Conservation (phyloP, 75 land plant genomes). For the Pinus albicaulis region DNA sequence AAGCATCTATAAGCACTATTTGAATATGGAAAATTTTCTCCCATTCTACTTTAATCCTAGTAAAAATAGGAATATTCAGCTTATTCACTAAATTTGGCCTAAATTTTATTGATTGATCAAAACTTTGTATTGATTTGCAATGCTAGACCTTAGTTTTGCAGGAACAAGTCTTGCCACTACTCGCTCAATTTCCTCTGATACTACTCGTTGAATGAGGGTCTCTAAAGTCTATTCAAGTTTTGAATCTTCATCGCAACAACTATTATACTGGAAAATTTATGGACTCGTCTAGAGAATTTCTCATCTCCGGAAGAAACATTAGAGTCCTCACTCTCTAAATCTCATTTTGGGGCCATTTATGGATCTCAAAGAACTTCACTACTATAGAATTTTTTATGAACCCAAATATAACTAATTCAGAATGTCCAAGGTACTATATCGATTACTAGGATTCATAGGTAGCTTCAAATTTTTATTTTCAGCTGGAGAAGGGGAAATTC, state of each 20-base stretch:
- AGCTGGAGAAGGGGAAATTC: no score
- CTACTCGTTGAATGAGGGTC: conserved; percentile 1
- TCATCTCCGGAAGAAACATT: background rate
- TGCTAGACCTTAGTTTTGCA: background rate
- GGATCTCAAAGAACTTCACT: background rate
- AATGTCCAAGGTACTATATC: no score
- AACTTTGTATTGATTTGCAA: conserved; percentile 21
- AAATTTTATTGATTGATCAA: conserved; percentile 19
- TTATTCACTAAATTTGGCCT: conserved; percentile 28
- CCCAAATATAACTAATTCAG: no score
- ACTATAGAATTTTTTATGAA: no score
- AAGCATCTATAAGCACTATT: conserved; percentile 31
- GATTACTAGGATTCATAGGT: no score
- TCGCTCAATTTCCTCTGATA: conserved; percentile 1
- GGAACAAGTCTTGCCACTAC: background rate
- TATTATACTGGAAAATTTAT: background rate
- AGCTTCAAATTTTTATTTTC: no score
- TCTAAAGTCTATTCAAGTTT: background rate
- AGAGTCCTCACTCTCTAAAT: background rate
- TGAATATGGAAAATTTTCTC: conserved; percentile 33
- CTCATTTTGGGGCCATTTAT: conserved; percentile 5
- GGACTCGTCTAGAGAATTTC: background rate
- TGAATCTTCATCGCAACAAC: background rate
- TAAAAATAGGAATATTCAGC: conserved; percentile 49
- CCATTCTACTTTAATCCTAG: conserved; percentile 49